Evolutionary conservation across 768 basidiomycete species (phyloP), one percentile per base, ranked within the genome.

Genomic region (Candolleomyces eurysporus): DNA sequence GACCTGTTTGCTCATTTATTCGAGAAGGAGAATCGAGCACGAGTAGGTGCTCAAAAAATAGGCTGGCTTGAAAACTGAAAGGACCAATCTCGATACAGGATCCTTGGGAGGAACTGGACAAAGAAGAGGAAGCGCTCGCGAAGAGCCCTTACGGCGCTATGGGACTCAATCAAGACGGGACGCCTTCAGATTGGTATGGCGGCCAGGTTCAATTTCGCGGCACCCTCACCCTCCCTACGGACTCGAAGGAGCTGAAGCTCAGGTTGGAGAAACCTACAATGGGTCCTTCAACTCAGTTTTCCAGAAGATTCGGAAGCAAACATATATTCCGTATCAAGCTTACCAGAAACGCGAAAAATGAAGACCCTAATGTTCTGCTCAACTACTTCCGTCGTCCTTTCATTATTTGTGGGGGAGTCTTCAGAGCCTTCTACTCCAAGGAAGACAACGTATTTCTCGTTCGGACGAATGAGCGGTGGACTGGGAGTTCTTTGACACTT

Each of bases 251-350:
- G 49, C 81, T 78, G 60, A 73, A 68, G 31, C 64, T 89, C 11
- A 63, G 70, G 8, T 76, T 90, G 7, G 81, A 85, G 19, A 76
- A 70, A 3, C 81, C 83, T 1, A 72, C 75, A 40, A 73, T 89
- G 0, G 83, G 83, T 0, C 68, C 86, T 2, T 90, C 88, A 0
- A 78, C 76, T 58, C 80, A 85, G 16, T 80, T 89, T 64, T 69
- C 80, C 0, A 79, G 89, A 14, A 76, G 83, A 4, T 89, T 85
- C 67, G 89, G 89, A 0, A 89, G 88, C n/a, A 73, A 75, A n/a
- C 72, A 73, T 26, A 76, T 90, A 39, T 66, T 91, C 4, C 77
- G 82, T 2, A 68, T 89, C 59, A 80, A 79, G 50, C 63, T 89
- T 5, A 31, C 53, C 43, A 73, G 73, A 39, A 54, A 71, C 0